Conservation (phyloP, 1,139 yeast species). For the Petasospora fabianii region DNA sequence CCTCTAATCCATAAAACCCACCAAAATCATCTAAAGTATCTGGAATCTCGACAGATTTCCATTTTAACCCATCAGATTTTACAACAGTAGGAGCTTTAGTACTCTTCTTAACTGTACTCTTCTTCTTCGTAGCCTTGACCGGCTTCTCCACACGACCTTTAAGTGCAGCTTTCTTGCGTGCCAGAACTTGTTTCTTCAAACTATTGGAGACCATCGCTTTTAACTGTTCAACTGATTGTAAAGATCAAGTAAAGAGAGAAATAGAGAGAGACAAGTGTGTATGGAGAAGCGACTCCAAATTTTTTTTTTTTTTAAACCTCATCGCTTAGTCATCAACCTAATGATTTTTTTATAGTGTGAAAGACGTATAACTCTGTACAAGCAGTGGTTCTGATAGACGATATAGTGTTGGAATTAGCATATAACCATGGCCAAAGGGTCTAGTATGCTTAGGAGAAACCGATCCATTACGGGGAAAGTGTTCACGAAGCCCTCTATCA, state of each 20-base stretch:
- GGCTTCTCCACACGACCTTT: slow-evolving; percentile 14
- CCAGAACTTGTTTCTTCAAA: slow-evolving; percentile 13
- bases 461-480: slow-evolving; percentile 37
- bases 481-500: slow-evolving; percentile 38
- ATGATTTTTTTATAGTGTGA: no score
- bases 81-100: slow-evolving; percentile 30
- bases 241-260: not conserved
- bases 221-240: not conserved
- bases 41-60: slow-evolving; percentile 84
- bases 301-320: slow-evolving; percentile 8
- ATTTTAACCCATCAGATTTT: slow-evolving; percentile 49
- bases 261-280: not conserved
- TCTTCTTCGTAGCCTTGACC: not conserved
- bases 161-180: slow-evolving; percentile 10
- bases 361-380: no score
- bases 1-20: slow-evolving; percentile 91
- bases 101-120: slow-evolving; percentile 1
- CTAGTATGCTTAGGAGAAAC: slow-evolving; percentile 29
- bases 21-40: slow-evolving; percentile 83
- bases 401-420: no score
- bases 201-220: slow-evolving; percentile 21
- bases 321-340: slow-evolving; percentile 5
- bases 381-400: no score
- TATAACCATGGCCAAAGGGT: slow-evolving; percentile 12
- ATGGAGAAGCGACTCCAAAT: not conserved